A percentile compares a stretch with the other conserved stretches of the same genome.
phyloP scores from a whole-genome alignment of 1,284 basidiomycete species.

The Lignosus rhinocerotis region DNA sequence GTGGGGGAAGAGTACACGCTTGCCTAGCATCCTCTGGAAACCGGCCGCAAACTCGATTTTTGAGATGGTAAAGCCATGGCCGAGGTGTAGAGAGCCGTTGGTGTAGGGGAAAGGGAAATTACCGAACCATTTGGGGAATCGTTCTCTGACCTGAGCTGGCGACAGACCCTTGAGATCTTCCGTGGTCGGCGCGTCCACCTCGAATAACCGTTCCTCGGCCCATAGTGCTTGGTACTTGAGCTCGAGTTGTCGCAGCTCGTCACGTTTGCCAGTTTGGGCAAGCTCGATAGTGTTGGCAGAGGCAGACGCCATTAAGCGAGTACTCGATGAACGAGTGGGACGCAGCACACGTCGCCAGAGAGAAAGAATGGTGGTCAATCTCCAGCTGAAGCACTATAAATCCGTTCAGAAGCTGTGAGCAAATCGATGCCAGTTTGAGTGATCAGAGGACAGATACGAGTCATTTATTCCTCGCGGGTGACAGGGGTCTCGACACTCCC shows the following conservation, averaged over 20 bases:
- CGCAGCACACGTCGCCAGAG: slow-evolving; percentile 28
- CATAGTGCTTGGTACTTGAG: slow-evolving; percentile 83
- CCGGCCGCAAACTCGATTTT: slow-evolving; percentile 98
- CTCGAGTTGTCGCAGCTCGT: slow-evolving; percentile 83
- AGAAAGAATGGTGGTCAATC: slow-evolving; percentile 27
- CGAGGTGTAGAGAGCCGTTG: slow-evolving; percentile 97
- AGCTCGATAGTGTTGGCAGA: slow-evolving; percentile 38
- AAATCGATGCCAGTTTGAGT: slow-evolving; percentile 28
- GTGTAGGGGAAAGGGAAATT: slow-evolving; percentile 97
- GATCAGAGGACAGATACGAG: slow-evolving; percentile 7
- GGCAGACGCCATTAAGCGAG: slow-evolving; percentile 22
- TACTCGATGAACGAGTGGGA: slow-evolving; percentile 25
- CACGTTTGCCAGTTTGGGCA: slow-evolving; percentile 89
- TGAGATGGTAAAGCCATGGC: slow-evolving; percentile 97
- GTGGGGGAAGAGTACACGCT: slow-evolving; percentile 93
- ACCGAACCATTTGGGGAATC: slow-evolving; percentile 96
- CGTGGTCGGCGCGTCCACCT: slow-evolving; percentile 78
- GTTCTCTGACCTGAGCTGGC: slow-evolving; percentile 61
- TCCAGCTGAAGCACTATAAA: slow-evolving; percentile 18
- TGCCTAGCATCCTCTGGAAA: slow-evolving; percentile 94
- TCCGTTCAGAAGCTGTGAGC: slow-evolving; percentile 13
- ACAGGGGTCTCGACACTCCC: slow-evolving; percentile 2
- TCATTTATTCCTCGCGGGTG: slow-evolving; percentile 3
- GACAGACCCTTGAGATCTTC: slow-evolving; percentile 68
- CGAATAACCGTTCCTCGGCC: slow-evolving; percentile 74